Conservation (phyloP, 768 basidiomycete species). For the Phylloporus scabripes region DNA sequence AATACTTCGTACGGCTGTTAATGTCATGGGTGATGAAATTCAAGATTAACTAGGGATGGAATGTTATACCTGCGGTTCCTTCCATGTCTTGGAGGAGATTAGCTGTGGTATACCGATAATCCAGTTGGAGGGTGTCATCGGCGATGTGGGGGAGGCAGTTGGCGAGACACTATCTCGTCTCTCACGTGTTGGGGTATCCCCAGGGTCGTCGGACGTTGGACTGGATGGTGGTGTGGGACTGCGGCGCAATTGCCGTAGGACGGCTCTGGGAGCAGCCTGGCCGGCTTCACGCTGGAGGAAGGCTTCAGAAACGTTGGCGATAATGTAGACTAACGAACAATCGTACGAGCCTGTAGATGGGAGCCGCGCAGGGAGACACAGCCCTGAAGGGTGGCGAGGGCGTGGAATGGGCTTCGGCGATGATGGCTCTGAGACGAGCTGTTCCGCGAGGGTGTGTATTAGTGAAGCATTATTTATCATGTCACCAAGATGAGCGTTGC, state of each 20-base stretch:
- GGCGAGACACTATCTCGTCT: slow-evolving; percentile 15
- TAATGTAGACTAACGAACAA: slow-evolving; percentile 5
- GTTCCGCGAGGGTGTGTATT: slow-evolving; percentile 27
- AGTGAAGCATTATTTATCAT: slow-evolving; percentile 52
- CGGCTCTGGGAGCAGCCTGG: slow-evolving; percentile 48
- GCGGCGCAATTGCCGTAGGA: slow-evolving; percentile 49
- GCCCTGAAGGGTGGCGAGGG: slow-evolving; percentile 41
- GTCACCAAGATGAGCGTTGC: slow-evolving; percentile 4
- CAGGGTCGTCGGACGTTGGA: slow-evolving; percentile 21
- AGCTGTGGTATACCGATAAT: slow-evolving; percentile 12
- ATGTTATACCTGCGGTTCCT: slow-evolving; percentile 46
- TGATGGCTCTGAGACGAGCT: slow-evolving; percentile 16
- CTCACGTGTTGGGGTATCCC: slow-evolving; percentile 6
- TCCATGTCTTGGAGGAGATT: slow-evolving; percentile 34
- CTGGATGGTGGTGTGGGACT: slow-evolving; percentile 36
- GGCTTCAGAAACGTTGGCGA: slow-evolving; percentile 38
- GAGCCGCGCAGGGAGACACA: slow-evolving; percentile 64
- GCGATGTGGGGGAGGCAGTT: slow-evolving; percentile 20
- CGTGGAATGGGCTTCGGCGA: slow-evolving; percentile 28
- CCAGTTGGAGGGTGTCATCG: slow-evolving; percentile 12
- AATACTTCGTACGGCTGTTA: slow-evolving; percentile 61
- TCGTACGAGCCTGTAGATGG: slow-evolving; percentile 53
- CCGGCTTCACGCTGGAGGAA: slow-evolving; percentile 72
- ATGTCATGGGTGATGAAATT: not conserved
- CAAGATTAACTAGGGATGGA: not conserved